Conservation (phyloP, 2,329 filamentous ascomycete species). For the Cercospora beticola region DNA sequence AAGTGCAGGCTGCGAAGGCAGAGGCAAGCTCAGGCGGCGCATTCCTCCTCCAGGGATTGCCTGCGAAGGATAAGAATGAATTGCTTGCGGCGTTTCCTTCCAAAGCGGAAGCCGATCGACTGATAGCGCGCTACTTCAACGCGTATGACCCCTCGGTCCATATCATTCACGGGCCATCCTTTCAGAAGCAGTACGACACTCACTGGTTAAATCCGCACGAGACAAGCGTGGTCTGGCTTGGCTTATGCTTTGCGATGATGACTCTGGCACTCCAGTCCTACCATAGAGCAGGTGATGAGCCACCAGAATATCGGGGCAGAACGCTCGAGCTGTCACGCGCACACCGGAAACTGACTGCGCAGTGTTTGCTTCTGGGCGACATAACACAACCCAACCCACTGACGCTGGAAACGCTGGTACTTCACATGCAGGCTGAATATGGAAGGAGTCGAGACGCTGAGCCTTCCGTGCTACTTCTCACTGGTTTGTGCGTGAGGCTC, state of each 20-base stretch:
- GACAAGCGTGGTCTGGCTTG: conserved; percentile 75
- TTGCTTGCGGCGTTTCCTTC: conserved; percentile 76
- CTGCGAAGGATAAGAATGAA: conserved; percentile 70
- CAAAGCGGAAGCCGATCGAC: conserved; percentile 76
- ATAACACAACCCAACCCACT: conserved; percentile 73
- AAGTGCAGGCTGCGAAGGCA: conserved; percentile 66
- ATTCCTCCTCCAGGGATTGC: conserved; percentile 72
- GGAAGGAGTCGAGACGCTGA: conserved; percentile 72
- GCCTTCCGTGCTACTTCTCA: conserved; percentile 61
- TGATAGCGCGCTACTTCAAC: conserved; percentile 89
- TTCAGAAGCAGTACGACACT: conserved; percentile 68
- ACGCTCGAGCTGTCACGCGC: conserved; percentile 51
- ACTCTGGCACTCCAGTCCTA: conserved; percentile 77
- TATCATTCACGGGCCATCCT: conserved; percentile 68
- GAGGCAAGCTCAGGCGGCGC: conserved; percentile 65
- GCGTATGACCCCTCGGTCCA: conserved; percentile 66
- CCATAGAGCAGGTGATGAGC: conserved; percentile 75
- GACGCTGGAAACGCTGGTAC: conserved; percentile 74
- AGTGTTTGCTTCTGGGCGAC: conserved; percentile 73
- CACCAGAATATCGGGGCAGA: conserved; percentile 72
- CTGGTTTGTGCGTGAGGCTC: conserved; percentile 59
- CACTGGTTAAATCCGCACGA: conserved; percentile 73
- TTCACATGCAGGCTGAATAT: conserved; percentile 75
- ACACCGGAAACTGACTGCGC: conserved; percentile 71
- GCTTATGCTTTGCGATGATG: conserved; percentile 72